phyloP scores from a whole-genome alignment of 2,329 filamentous ascomycete genomes.

The Colletotrichum gigasporum region DNA sequence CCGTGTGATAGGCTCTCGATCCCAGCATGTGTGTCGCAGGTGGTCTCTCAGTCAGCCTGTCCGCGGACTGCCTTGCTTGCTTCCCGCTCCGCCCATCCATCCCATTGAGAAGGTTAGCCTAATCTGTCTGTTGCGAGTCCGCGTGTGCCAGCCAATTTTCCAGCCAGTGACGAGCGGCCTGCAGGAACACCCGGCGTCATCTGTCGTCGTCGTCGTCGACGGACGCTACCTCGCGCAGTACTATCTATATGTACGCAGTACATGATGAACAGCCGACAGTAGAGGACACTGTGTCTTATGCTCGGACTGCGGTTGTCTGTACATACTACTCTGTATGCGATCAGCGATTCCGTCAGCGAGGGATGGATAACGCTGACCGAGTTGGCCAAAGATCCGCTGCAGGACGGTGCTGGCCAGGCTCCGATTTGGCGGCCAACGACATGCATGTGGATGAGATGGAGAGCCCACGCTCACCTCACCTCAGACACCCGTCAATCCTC shows the following conservation, averaged over 20 bases:
- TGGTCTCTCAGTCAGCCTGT: too few species aligned
- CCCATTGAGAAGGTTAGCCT: not conserved
- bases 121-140: too few species aligned
- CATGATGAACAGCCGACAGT: not conserved
- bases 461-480: not conserved
- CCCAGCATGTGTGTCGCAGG: too few species aligned
- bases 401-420: conserved; percentile 1
- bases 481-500: not conserved
- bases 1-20: not conserved
- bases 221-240: too few species aligned
- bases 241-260: too few species aligned
- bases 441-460: not conserved
- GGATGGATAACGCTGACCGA: conserved; percentile 1
- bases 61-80: too few species aligned
- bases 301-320: too few species aligned
- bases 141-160: not conserved
- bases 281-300: conserved; percentile 23
- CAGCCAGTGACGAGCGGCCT: conserved; percentile 24
- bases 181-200: conserved; percentile 23
- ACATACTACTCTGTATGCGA: too few species aligned
- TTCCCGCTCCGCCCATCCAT: not conserved
- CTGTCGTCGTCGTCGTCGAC: not conserved
- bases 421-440: conserved; percentile 14
- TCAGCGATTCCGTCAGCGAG: conserved; percentile 11
- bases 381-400: conserved; percentile 16